Percentiles rank a stretch among this genome's conserved stretches.
phyloP scores from a whole-genome alignment of 225 moss, liverwort and hornwort genomes.

The Neckera pumila region DNA sequence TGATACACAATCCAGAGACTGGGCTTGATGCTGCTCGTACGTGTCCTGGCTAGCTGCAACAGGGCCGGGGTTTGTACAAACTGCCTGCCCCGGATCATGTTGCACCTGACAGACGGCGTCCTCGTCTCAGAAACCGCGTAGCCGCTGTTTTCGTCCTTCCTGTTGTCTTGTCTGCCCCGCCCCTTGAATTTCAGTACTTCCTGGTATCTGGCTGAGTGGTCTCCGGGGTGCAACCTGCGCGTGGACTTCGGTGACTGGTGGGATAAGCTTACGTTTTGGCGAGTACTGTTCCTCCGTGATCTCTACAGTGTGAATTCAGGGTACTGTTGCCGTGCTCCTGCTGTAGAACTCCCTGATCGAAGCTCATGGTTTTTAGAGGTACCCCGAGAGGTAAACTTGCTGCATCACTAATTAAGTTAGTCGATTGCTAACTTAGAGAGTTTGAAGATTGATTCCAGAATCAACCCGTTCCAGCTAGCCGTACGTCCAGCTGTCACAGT shows the following conservation, averaged over 20 bases:
- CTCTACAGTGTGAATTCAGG: neutral
- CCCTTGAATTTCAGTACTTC: neutral
- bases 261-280: neutral
- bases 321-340: neutral
- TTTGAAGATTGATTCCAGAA: neutral
- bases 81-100: neutral
- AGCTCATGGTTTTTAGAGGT: neutral
- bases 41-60: neutral
- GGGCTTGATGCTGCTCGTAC: neutral
- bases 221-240: neutral
- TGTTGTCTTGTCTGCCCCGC: neutral
- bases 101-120: neutral
- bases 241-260: neutral
- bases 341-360: neutral
- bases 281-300: neutral
- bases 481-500: neutral
- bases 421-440: neutral
- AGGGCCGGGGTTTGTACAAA: neutral
- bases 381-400: neutral
- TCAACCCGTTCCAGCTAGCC: neutral
- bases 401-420: too few relatives aligned
- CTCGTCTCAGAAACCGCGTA: neutral
- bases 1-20: neutral
- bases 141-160: neutral
- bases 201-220: neutral